Percentiles rank a stretch among this genome's conserved stretches.
Conservation (phyloP, 352 stramenopile species). For the Pythium periplocum region DNA sequence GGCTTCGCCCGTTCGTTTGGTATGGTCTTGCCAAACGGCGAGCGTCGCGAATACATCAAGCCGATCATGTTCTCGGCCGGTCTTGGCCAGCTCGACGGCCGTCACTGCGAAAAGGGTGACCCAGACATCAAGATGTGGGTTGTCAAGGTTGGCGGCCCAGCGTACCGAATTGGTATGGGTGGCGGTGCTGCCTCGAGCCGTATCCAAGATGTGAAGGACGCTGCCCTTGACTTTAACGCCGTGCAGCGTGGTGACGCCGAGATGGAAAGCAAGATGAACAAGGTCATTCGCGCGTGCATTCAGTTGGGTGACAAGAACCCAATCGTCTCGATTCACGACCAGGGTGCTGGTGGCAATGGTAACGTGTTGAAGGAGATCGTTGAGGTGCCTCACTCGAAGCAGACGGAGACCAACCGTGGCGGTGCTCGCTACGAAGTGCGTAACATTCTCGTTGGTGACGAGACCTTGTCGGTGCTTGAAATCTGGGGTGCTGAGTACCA, state of each 20-base stretch:
- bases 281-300: conserved; percentile 97
- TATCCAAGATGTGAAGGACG: conserved; percentile 92
- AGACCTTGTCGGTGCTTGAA: conserved; percentile 98
- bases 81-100: conserved; percentile 93
- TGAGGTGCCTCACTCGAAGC: conserved; percentile 78
- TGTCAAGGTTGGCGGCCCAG: conserved; percentile 97
- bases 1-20: conserved; percentile 98
- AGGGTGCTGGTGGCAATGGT: conserved; percentile 98
- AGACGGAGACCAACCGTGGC: conserved; percentile 84
- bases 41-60: conserved; percentile 99
- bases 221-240: conserved; percentile 98
- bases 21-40: conserved; percentile 91
- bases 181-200: conserved; percentile 95
- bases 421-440: conserved; percentile 93
- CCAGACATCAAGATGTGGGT: conserved; percentile 96
- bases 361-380: conserved; percentile 99
- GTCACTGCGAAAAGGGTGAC: conserved; percentile 92
- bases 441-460: conserved; percentile 95
- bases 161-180: conserved; percentile 99
- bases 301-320: conserved; percentile 97
- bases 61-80: conserved; percentile 99
- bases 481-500: conserved; percentile 99
- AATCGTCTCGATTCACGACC: conserved; percentile 99
- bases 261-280: conserved; percentile 99
- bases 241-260: conserved; percentile 99